Conservation (phyloP, 73 alveolate genomes). For the Paramecium sonneborni region DNA sequence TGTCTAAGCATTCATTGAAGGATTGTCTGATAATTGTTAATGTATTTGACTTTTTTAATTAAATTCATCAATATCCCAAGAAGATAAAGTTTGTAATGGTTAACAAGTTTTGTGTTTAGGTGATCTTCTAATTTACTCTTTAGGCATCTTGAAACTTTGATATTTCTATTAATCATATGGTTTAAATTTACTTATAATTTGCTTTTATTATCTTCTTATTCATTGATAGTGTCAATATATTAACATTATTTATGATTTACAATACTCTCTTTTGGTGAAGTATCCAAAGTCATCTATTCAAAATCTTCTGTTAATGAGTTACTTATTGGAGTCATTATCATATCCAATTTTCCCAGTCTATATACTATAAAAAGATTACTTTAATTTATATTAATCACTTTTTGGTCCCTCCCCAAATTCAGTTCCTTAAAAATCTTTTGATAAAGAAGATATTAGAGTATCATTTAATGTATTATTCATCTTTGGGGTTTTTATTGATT, state of each 20-base stretch:
- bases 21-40: not conserved
- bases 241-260: not conserved
- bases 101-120: not conserved
- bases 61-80: too few species aligned
- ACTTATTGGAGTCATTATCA: slow-evolving; percentile 25
- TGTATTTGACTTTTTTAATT: not conserved
- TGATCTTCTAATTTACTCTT: not conserved
- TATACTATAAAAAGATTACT: not conserved
- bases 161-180: not conserved
- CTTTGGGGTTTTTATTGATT: not conserved
- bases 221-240: not conserved
- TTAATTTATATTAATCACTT: not conserved
- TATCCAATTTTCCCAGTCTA: not conserved
- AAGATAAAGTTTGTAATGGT: not conserved
- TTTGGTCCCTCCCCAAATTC: not conserved
- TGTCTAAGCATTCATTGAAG: not conserved
- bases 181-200: not conserved
- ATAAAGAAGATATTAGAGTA: not conserved
- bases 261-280: slow-evolving; percentile 38
- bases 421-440: not conserved
- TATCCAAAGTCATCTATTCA: slow-evolving; percentile 15
- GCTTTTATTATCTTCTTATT: not conserved
- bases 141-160: slow-evolving; percentile 25
- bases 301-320: slow-evolving; percentile 1
- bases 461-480: not conserved